Percentiles rank a stretch among this genome's conserved stretches.
Conservation (phyloP, 2,329 filamentous ascomycete species). For the Colletotrichum sp. region DNA sequence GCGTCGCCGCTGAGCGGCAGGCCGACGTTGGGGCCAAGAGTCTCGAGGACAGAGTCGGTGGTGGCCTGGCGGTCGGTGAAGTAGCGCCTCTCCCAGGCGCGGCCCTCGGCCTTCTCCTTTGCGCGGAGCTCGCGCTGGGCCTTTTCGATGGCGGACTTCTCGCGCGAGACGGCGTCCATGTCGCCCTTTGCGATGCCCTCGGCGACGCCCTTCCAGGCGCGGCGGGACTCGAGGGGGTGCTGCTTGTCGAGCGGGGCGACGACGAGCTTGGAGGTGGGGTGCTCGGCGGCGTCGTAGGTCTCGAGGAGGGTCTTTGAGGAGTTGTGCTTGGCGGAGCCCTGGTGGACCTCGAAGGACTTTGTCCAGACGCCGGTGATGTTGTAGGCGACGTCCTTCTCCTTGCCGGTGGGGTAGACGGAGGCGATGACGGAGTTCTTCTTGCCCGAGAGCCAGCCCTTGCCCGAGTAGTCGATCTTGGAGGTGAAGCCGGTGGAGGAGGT, state of each 20-base stretch:
- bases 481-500: slow-evolving; percentile 86
- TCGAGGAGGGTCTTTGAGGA: slow-evolving; percentile 56
- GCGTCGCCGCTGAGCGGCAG: slow-evolving; percentile 56
- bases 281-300: slow-evolving; percentile 62
- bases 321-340: slow-evolving; percentile 61
- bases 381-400: slow-evolving; percentile 78
- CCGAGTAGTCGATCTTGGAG: slow-evolving; percentile 89
- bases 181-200: slow-evolving; percentile 81
- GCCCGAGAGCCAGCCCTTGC: slow-evolving; percentile 92
- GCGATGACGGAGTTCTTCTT: slow-evolving; percentile 94
- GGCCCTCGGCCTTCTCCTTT: slow-evolving; percentile 75
- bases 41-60: slow-evolving; percentile 47
- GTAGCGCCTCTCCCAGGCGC: slow-evolving; percentile 83
- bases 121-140: slow-evolving; percentile 78
- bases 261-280: slow-evolving; percentile 68
- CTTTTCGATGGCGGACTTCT: slow-evolving; percentile 91
- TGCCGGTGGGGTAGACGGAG: slow-evolving; percentile 71
- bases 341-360: slow-evolving; percentile 78
- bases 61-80: slow-evolving; percentile 64
- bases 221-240: slow-evolving; percentile 84
- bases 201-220: slow-evolving; percentile 88
- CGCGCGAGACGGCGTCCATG: slow-evolving; percentile 77
- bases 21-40: slow-evolving; percentile 51
- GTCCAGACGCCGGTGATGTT: slow-evolving; percentile 92
- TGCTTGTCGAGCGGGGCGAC: slow-evolving; percentile 79